Evolutionary conservation across 257 asterid genomes (phyloP).

Genomic region (Nemophila menziesii): DNA sequence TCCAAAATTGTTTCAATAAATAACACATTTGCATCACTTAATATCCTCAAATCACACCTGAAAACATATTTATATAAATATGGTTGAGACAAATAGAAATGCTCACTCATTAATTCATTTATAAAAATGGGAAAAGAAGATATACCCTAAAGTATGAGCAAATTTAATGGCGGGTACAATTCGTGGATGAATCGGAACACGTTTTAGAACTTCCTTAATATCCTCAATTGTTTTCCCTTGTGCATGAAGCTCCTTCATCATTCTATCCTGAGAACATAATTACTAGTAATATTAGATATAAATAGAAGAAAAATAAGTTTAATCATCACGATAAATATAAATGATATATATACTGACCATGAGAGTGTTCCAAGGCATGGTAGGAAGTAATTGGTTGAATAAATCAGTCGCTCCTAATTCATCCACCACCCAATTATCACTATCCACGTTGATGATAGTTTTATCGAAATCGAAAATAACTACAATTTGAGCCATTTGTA

Average conservation of each 20-base stretch:
- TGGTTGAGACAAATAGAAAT: too few relatives aligned
- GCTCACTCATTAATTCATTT: slow-evolving; percentile 19
- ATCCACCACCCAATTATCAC: slow-evolving; percentile 37
- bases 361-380: slow-evolving; percentile 33
- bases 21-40: slow-evolving; percentile 78
- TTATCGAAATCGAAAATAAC: slow-evolving; percentile 35
- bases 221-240: slow-evolving; percentile 29
- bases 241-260: slow-evolving; percentile 32
- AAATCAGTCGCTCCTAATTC: slow-evolving; percentile 27
- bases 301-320: not conserved
- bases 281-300: not conserved
- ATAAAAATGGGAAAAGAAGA: slow-evolving; percentile 20
- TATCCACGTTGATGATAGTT: slow-evolving; percentile 30
- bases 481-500: slow-evolving; percentile 28
- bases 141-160: slow-evolving; percentile 33
- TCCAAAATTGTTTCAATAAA: slow-evolving; percentile 65
- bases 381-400: slow-evolving; percentile 25
- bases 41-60: slow-evolving; percentile 73
- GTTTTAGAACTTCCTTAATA: slow-evolving; percentile 22
- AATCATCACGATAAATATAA: not conserved
- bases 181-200: slow-evolving; percentile 28
- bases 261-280: slow-evolving; percentile 20
- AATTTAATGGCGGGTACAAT: slow-evolving; percentile 31
- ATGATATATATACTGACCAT: slow-evolving; percentile 16
- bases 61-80: too few relatives aligned